These are phyloP conservation scores for Tetraselmis chui DNA, from an alignment of 139 green algal genomes.

Conservation along the genomic window DNA sequence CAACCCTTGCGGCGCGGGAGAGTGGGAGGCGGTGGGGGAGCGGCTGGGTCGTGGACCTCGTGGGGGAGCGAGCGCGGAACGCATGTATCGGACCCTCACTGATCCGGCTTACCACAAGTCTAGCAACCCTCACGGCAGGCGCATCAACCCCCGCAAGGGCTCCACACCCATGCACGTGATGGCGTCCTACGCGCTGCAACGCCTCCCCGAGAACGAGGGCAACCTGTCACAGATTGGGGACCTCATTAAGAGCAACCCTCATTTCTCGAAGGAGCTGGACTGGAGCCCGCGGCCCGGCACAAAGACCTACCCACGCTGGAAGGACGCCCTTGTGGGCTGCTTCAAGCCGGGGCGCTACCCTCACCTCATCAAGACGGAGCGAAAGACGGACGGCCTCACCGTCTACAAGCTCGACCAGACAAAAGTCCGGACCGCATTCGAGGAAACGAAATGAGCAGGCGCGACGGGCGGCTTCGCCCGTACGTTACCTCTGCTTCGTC, in stretches of 20 bases:
- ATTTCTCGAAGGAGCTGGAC: constrained; percentile 21
- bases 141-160: constrained; percentile 21
- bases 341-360: constrained; percentile 32
- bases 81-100: constrained; percentile 22
- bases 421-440: neutral
- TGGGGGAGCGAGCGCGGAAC: constrained; percentile 12
- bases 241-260: constrained; percentile 15
- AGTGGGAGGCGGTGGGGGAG: constrained; percentile 16
- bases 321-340: constrained; percentile 32
- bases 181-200: constrained; percentile 19
- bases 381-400: constrained; percentile 16
- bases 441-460: neutral
- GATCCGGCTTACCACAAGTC: constrained; percentile 20
- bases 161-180: constrained; percentile 30
- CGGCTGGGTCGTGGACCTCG: constrained; percentile 6
- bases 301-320: constrained; percentile 26
- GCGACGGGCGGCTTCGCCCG: neutral
- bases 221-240: constrained; percentile 22
- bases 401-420: constrained; percentile 12
- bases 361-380: constrained; percentile 22
- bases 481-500: too few species aligned
- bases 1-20: constrained; percentile 13
- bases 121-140: constrained; percentile 24
- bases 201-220: constrained; percentile 18
- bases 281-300: constrained; percentile 24